Conservation (phyloP, 2,329 filamentous ascomycete genomes). For the Aspergillus sp. region DNA sequence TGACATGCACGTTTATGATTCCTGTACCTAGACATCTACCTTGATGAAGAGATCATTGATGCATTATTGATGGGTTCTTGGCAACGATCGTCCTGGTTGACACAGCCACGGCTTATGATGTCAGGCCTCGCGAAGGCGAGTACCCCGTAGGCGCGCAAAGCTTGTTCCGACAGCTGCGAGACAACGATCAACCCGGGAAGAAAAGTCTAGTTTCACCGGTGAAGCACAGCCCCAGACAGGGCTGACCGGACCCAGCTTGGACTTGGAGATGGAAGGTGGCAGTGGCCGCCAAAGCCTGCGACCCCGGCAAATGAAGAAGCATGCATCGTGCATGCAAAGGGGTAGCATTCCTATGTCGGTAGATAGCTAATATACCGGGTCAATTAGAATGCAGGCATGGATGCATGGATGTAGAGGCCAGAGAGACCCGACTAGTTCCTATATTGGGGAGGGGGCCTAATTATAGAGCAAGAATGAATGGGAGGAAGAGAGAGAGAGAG, state of each 20-base stretch:
- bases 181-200: not conserved
- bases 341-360: not conserved
- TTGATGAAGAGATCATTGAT: not conserved
- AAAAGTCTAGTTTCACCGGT: not conserved
- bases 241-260: slow-evolving; percentile 1
- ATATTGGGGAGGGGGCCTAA: not conserved
- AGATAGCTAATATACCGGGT: not conserved
- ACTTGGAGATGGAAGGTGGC: not conserved
- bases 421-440: not conserved
- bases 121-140: not conserved
- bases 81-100: not conserved
- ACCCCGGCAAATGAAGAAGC: not conserved
- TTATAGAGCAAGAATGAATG: too few relatives aligned
- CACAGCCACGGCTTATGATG: slow-evolving; percentile 5
- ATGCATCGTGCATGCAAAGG: not conserved
- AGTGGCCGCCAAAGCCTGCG: not conserved
- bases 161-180: slow-evolving; percentile 5
- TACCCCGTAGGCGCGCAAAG: not conserved
- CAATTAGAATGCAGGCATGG: not conserved
- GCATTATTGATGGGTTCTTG: not conserved
- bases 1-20: not conserved
- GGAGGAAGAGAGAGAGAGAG: too few relatives aligned
- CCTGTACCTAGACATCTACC: not conserved
- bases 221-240: slow-evolving; percentile 9
- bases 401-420: not conserved